Percentiles rank a stretch among this genome's conserved stretches.
These are phyloP conservation scores for Grosmannia huntii DNA, from an alignment of 2,329 filamentous ascomycete genomes.

Conservation along the genomic window DNA sequence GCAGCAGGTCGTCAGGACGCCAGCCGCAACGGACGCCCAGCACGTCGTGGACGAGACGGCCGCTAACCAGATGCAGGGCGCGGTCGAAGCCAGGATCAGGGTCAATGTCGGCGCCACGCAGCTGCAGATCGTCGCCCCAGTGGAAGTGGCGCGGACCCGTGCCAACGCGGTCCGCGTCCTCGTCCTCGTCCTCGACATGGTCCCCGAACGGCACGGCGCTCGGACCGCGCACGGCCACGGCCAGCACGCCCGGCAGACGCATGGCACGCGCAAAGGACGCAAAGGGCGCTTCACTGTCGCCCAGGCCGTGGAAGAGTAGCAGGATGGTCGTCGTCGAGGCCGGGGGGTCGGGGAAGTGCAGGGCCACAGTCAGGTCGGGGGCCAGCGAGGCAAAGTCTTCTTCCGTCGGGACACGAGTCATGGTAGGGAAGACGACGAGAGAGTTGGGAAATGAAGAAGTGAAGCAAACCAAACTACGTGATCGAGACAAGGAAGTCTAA, in stretches of 20 bases:
- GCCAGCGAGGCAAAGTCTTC: constrained; percentile 35
- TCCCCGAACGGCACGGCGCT: constrained; percentile 52
- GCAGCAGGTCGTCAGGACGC: constrained; percentile 42
- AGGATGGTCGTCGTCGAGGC: constrained; percentile 62
- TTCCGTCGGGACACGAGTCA: constrained; percentile 31
- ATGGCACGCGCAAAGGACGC: constrained; percentile 54
- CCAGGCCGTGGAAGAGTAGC: constrained; percentile 72
- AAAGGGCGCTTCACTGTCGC: constrained; percentile 61
- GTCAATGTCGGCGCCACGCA: constrained; percentile 43
- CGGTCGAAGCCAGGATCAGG: constrained; percentile 48
- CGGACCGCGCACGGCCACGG: constrained; percentile 62
- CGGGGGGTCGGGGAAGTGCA: constrained; percentile 37
- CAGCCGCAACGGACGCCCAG: constrained; percentile 47
- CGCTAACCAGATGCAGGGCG: constrained; percentile 32
- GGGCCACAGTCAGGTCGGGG: constrained; percentile 27
- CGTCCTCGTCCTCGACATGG: constrained; percentile 10
- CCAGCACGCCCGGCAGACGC: constrained; percentile 62
- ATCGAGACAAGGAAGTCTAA: background rate
- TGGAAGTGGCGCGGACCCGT: constrained; percentile 31
- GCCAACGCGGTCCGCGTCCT: constrained; percentile 5
- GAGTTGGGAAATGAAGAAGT: background rate
- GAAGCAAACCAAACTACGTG: background rate
- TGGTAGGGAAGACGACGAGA: background rate
- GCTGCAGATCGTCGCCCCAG: constrained; percentile 54
- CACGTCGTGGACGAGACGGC: constrained; percentile 35